Conservation (phyloP, 768 basidiomycete species). For the Boletus bicolor region DNA sequence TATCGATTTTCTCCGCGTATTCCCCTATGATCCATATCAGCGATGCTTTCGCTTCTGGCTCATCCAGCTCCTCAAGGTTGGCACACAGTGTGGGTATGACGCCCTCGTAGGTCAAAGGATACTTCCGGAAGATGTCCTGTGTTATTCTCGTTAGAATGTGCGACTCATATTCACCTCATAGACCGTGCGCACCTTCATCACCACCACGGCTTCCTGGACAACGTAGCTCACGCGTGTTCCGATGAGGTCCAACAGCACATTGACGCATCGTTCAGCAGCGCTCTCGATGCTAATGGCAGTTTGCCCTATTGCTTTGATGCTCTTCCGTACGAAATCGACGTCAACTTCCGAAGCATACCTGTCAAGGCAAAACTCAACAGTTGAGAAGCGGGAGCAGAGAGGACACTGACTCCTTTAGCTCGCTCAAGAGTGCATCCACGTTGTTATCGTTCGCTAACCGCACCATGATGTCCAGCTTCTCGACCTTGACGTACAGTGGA, state of each 20-base stretch:
- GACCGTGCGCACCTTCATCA: slow-evolving; percentile 79
- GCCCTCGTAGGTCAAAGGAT: slow-evolving; percentile 94
- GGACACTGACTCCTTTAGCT: slow-evolving; percentile 85
- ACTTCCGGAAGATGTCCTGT: slow-evolving; percentile 97
- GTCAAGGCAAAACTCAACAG: slow-evolving; percentile 2
- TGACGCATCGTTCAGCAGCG: slow-evolving; percentile 92
- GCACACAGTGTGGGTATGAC: slow-evolving; percentile 94
- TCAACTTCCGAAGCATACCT: slow-evolving; percentile 98
- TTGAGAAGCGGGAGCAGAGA: not conserved
- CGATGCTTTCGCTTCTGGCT: slow-evolving; percentile 97
- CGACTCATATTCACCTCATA: no score
- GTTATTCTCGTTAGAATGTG: not conserved
- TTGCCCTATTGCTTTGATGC: slow-evolving; percentile 94
- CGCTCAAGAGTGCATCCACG: slow-evolving; percentile 91
- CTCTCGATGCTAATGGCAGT: slow-evolving; percentile 93
- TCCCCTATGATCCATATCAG: slow-evolving; percentile 99
- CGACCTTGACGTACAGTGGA: slow-evolving; percentile 97
- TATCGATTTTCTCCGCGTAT: slow-evolving; percentile 96
- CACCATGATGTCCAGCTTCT: slow-evolving; percentile 99
- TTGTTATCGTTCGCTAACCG: slow-evolving; percentile 87
- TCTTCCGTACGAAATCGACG: slow-evolving; percentile 95
- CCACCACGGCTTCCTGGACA: slow-evolving; percentile 96
- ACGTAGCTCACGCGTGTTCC: slow-evolving; percentile 93
- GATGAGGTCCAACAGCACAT: slow-evolving; percentile 90
- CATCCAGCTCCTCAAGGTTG: slow-evolving; percentile 94